Evolutionary conservation across 441 rosid species (phyloP).

Genomic region (Populus trichocarpa): DNA sequence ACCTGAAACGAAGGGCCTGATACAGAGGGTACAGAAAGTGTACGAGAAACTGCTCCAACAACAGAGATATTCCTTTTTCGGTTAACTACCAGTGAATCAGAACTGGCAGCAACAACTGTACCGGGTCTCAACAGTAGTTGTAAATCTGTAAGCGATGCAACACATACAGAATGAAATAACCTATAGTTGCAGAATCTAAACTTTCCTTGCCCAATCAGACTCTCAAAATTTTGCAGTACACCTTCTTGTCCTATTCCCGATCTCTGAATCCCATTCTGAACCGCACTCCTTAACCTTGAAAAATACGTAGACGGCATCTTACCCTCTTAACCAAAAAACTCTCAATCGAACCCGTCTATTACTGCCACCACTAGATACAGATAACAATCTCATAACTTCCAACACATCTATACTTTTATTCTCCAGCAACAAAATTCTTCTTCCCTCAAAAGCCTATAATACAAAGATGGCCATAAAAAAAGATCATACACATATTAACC

Average conservation of each 20-base stretch:
- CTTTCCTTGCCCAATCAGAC: slow-evolving; percentile 53
- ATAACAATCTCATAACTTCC: slow-evolving; percentile 58
- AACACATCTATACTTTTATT: slow-evolving; percentile 24
- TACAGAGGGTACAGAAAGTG: slow-evolving; percentile 83
- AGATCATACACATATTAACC: neutral
- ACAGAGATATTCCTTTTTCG: slow-evolving; percentile 68
- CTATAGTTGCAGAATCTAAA: slow-evolving; percentile 45
- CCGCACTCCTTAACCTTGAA: slow-evolving; percentile 45
- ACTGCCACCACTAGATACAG: slow-evolving; percentile 22
- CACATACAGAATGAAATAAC: slow-evolving; percentile 43
- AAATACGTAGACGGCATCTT: slow-evolving; percentile 62
- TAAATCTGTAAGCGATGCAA: slow-evolving; percentile 41
- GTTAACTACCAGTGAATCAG: slow-evolving; percentile 48
- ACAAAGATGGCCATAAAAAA: neutral
- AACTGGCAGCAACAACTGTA: slow-evolving; percentile 41
- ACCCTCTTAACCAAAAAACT: slow-evolving; percentile 34
- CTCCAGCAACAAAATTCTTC: neutral
- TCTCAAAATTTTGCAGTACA: slow-evolving; percentile 38
- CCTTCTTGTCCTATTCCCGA: slow-evolving; percentile 35
- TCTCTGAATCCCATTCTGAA: slow-evolving; percentile 48
- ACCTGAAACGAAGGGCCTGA: slow-evolving; percentile 86
- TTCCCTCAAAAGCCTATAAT: slow-evolving; percentile 24
- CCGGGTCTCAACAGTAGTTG: slow-evolving; percentile 49
- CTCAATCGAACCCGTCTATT: slow-evolving; percentile 17
- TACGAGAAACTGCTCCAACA: slow-evolving; percentile 70